Evolutionary conservation across 345 rosid species (phyloP), one percentile per base, ranked within the genome.

Genomic region (Raphanus raphanistrum): DNA sequence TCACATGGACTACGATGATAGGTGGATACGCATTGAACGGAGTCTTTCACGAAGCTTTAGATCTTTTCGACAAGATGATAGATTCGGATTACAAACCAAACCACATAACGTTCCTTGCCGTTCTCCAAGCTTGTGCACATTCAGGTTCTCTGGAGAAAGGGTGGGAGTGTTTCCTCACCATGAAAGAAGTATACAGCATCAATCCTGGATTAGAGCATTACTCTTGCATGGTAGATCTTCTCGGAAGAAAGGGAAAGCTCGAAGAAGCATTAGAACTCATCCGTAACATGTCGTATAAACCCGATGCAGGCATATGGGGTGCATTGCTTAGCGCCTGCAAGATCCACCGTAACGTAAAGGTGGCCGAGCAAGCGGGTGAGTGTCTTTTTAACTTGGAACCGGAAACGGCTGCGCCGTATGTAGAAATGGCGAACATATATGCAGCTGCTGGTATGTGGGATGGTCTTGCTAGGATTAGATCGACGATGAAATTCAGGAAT

Each of bases 1-100:
- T 90, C 64, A 83, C 92, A 8, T 90, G 88, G 92, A 90, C 90
- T 29, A 67, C 89, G 7, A 82, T 90, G 89, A 84, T 90, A 78
- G 58, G 86, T 6, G 91, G 94, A 58, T 89, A 82, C 60, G 91
- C 94, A 62, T 76, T 89, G 74, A 86, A 84, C 21, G 88, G 94
- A 11, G n/a, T 78, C 60, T 83, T 80, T 61, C 5, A 2, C 36
- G 84, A 84, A 79, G 85, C 90, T 68, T 65, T 90, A 43, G 65
- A 81, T 63, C 87, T 85, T 72, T 88, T 88, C 75, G 11, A 57
- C 57, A 73, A 70, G 75, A 90, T 88, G 92, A 21, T 82, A 21
- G 73, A 77, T 33, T 69, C 76, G 58, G 83, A 71, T 58, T 69
- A 78, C 38, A 76, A 80, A 66, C 94, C 90, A 73, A 90, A 90